Conservation (phyloP, 192 early-diverging fungal genomes). For the Rhizophagus sp. region DNA sequence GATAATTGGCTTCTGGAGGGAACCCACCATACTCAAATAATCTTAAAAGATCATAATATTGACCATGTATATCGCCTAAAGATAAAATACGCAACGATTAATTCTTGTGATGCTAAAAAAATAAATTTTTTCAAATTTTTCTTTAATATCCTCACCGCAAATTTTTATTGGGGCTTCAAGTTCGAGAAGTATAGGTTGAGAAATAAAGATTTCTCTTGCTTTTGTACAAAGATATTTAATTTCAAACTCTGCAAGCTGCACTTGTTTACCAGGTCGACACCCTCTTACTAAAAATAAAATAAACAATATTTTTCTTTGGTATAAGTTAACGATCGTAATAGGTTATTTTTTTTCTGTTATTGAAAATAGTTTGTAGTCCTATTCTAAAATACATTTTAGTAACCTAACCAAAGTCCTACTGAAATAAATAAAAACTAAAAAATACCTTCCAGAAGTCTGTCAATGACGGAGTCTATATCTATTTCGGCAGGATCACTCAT, state of each 20-base stretch:
- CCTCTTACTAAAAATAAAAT: conserved; percentile 75
- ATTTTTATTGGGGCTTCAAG: conserved; percentile 96
- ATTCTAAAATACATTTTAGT: neutral
- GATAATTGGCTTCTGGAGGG: conserved; percentile 94
- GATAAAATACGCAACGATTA: neutral
- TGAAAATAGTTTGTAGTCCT: neutral
- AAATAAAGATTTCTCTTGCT: conserved; percentile 93
- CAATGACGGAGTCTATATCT: conserved; percentile 89
- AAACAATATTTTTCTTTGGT: neutral
- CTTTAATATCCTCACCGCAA: conserved; percentile 65
- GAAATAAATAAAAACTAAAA: neutral
- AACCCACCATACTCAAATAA: conserved; percentile 96
- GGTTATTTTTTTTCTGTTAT: conserved; percentile 3
- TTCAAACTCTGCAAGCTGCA: conserved; percentile 92
- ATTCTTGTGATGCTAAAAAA: neutral
- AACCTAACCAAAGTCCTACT: neutral
- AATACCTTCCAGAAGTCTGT: conserved; percentile 88
- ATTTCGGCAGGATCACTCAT: conserved; percentile 60
- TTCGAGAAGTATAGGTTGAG: conserved; percentile 89
- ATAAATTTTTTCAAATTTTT: neutral
- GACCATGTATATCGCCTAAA: conserved; percentile 81
- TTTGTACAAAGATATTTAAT: conserved; percentile 93
- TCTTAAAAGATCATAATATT: conserved; percentile 95
- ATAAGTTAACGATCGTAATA: conserved; percentile 5
- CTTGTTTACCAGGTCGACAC: conserved; percentile 93